Evolutionary conservation across 2,329 filamentous ascomycete species (phyloP).

Genomic region (Cladosporium sphaerospermum): DNA sequence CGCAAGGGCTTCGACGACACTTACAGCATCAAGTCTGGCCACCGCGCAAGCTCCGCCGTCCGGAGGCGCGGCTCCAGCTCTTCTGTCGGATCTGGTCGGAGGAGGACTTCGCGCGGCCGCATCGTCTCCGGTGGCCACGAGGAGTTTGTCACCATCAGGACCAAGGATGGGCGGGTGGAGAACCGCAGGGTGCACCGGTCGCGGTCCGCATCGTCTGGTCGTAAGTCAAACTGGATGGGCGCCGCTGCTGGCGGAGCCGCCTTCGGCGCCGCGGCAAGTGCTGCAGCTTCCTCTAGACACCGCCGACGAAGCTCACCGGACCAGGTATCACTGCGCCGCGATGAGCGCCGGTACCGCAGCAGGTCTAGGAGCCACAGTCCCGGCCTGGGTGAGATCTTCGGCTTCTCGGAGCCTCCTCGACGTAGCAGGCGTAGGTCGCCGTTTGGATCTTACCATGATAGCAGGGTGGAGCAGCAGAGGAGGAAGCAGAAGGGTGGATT

Average conservation of each 20-base stretch:
- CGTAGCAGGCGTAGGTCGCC: constrained; percentile 9
- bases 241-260: constrained; percentile 22
- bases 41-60: constrained; percentile 32
- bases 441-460: constrained; percentile 16
- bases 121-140: constrained; percentile 16
- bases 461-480: constrained; percentile 19
- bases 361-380: constrained; percentile 35
- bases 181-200: constrained; percentile 22
- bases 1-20: constrained; percentile 54
- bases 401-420: constrained; percentile 14
- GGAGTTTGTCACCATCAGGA: constrained; percentile 24
- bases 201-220: constrained; percentile 35
- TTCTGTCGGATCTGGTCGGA: constrained; percentile 25
- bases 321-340: constrained; percentile 22
- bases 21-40: constrained; percentile 53
- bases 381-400: constrained; percentile 22
- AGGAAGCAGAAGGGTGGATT: constrained; percentile 40
- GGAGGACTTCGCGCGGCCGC: constrained; percentile 12
- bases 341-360: constrained; percentile 31
- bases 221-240: constrained; percentile 11
- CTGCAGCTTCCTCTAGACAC: constrained; percentile 17
- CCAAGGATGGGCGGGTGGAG: constrained; percentile 28
- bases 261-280: constrained; percentile 17
- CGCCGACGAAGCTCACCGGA: constrained; percentile 11
- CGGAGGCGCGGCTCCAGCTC: constrained; percentile 28